Conservation (phyloP, 2,329 filamentous ascomycete species). For the Elsinoe batatas region DNA sequence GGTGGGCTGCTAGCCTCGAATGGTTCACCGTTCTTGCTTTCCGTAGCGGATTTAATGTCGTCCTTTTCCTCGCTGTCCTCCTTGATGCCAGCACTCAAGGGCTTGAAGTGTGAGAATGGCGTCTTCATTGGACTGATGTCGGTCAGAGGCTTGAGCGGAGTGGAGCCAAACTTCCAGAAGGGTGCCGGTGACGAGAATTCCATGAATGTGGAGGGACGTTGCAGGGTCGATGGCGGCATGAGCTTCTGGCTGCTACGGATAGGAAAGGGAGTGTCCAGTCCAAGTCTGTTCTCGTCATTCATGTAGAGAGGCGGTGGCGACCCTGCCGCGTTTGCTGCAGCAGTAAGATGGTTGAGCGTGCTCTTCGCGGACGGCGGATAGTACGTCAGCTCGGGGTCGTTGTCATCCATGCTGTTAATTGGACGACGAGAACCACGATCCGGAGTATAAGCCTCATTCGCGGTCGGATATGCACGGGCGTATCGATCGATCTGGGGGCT, state of each 20-base stretch:
- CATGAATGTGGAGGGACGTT: slow-evolving; percentile 75
- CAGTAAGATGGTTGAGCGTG: slow-evolving; percentile 25
- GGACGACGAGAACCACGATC: slow-evolving; percentile 41
- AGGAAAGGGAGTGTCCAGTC: slow-evolving; percentile 30
- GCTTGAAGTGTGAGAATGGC: slow-evolving; percentile 24
- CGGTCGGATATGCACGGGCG: slow-evolving; percentile 35
- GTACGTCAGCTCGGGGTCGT: slow-evolving; percentile 17
- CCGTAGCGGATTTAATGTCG: slow-evolving; percentile 16
- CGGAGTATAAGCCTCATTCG: slow-evolving; percentile 45
- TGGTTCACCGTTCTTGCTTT: slow-evolving; percentile 20
- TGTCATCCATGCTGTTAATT: slow-evolving; percentile 22
- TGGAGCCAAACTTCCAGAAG: slow-evolving; percentile 82
- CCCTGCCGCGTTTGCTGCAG: slow-evolving; percentile 28
- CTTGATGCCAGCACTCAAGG: slow-evolving; percentile 17
- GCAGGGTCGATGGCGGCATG: slow-evolving; percentile 69
- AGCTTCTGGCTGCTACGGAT: slow-evolving; percentile 47
- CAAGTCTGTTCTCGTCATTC: slow-evolving; percentile 27
- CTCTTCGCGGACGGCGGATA: slow-evolving; percentile 18
- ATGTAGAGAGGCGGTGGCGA: slow-evolving; percentile 30
- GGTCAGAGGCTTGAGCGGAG: slow-evolving; percentile 39
- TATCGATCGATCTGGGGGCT: slow-evolving; percentile 35
- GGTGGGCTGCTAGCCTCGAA: slow-evolving; percentile 28
- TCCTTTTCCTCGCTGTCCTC: slow-evolving; percentile 19
- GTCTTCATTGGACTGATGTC: slow-evolving; percentile 31
- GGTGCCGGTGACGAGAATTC: slow-evolving; percentile 76